These are phyloP conservation scores for Terana coerulea DNA, from an alignment of 768 basidiomycete species.

Conservation along the genomic window DNA sequence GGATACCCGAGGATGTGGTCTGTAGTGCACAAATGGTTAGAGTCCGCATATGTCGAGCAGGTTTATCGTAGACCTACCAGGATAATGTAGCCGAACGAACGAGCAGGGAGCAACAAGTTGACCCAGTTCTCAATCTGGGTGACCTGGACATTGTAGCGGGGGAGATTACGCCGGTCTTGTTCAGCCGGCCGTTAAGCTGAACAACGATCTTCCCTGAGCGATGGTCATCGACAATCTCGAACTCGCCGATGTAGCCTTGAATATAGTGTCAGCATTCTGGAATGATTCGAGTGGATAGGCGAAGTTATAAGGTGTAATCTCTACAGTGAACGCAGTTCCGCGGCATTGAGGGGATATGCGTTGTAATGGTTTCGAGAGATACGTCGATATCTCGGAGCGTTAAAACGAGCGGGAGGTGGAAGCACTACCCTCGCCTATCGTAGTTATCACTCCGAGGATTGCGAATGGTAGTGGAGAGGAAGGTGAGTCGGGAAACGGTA, in stretches of 20 bases:
- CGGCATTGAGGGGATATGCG: constrained; percentile 34
- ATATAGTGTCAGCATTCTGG: constrained; percentile 4
- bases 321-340: constrained; percentile 52
- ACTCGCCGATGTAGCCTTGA: constrained; percentile 95
- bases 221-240: constrained; percentile 98
- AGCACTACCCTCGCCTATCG: constrained; percentile 55
- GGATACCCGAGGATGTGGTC: constrained; percentile 97
- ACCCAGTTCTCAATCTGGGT: constrained; percentile 95
- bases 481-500: neutral
- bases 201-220: constrained; percentile 97
- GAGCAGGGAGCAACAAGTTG: constrained; percentile 91
- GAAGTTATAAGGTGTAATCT: constrained; percentile 37
- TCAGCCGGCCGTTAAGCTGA: constrained; percentile 96
- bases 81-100: constrained; percentile 96
- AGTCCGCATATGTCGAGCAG: neutral
- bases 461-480: neutral
- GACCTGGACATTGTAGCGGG: constrained; percentile 94
- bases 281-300: neutral
- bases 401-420: constrained; percentile 79
- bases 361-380: constrained; percentile 57
- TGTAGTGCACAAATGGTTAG: constrained; percentile 23
- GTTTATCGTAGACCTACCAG: constrained; percentile 50
- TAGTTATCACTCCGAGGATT: constrained; percentile 80
- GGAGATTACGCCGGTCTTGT: constrained; percentile 99
- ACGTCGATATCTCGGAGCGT: constrained; percentile 69